Evolutionary conservation across 257 asterid species (phyloP).

Genomic region (Nicotiana tomentosiformis): DNA sequence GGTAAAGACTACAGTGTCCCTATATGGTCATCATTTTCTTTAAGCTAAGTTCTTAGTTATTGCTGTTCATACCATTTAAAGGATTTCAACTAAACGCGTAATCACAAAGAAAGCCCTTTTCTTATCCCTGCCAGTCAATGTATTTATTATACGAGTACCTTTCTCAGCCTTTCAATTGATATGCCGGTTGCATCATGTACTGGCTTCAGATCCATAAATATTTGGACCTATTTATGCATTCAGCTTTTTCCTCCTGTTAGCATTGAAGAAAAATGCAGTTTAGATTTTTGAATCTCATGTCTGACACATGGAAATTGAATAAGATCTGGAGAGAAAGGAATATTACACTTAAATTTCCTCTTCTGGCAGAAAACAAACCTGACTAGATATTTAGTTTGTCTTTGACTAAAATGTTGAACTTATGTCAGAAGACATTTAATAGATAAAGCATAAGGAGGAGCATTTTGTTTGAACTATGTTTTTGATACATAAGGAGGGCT

Average conservation of each 20-base stretch:
- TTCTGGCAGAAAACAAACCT: neutral
- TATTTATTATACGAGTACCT: neutral
- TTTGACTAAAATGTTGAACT: neutral
- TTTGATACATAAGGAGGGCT: neutral
- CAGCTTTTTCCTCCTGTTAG: neutral
- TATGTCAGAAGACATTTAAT: neutral
- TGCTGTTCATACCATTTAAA: neutral
- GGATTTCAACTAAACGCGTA: too few relatives aligned
- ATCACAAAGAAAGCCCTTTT: neutral
- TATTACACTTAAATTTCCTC: neutral
- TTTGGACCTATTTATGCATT: neutral
- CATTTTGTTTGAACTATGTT: neutral
- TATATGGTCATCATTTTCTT: neutral
- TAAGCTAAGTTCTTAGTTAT: neutral
- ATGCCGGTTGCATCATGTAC: neutral
- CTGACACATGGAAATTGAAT: neutral
- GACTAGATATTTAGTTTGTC: neutral
- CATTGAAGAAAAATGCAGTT: neutral
- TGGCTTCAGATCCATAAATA: neutral
- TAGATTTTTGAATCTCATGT: neutral
- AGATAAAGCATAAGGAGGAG: neutral
- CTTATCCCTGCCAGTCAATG: neutral
- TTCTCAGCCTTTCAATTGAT: neutral
- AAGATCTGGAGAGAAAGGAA: neutral
- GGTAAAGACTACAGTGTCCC: conserved; percentile 6